A percentile compares a stretch with the other conserved stretches of the same genome.
Conservation (phyloP, 1,284 basidiomycete species). For the Caloboletus firmus region DNA sequence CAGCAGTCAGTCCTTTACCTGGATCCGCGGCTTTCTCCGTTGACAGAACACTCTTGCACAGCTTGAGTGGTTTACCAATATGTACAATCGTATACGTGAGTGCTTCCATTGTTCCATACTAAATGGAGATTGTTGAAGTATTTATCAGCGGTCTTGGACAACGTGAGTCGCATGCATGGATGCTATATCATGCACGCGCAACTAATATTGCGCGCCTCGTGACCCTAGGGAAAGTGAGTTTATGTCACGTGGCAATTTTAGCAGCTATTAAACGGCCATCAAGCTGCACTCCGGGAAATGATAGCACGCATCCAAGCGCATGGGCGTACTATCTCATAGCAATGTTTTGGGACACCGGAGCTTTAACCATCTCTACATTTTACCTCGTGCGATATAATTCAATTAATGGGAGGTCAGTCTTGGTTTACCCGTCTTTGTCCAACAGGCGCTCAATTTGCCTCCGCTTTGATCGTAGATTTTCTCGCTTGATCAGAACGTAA, state of each 20-base stretch:
- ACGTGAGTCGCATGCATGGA: constrained; percentile 20
- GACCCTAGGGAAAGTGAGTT: constrained; percentile 30
- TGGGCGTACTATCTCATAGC: constrained; percentile 45
- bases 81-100: constrained; percentile 32
- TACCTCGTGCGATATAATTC: constrained; percentile 34
- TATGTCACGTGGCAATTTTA: background rate
- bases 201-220: constrained; percentile 4
- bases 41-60: constrained; percentile 5
- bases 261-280: background rate
- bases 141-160: constrained; percentile 16
- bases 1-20: constrained; percentile 14
- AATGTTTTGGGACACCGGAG: constrained; percentile 41
- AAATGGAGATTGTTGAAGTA: constrained; percentile 11
- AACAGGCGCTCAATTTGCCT: constrained; percentile 8
- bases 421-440: background rate
- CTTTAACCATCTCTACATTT: constrained; percentile 38
- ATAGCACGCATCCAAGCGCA: constrained; percentile 23
- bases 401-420: constrained; percentile 29
- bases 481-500: constrained; percentile 34
- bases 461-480: constrained; percentile 18
- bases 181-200: background rate
- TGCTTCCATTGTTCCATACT: background rate
- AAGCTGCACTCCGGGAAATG: constrained; percentile 40
- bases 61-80: constrained; percentile 35
- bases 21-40: background rate